Percentiles rank a stretch among this genome's conserved stretches.
phyloP scores from a whole-genome alignment of 768 basidiomycete genomes.

The Crepidotus variabilis region DNA sequence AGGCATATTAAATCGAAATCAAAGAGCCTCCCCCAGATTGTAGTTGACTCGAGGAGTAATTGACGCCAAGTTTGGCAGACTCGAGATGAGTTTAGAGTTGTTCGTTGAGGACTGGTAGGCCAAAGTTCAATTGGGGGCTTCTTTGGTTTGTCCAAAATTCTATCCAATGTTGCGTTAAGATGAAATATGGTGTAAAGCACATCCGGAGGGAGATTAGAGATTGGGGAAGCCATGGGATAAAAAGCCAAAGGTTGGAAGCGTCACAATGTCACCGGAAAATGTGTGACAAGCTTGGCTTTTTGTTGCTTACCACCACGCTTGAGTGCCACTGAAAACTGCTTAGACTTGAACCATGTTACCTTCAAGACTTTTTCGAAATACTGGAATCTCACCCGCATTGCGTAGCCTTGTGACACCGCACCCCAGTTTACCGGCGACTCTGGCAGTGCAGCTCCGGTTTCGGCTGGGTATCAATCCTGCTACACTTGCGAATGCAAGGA shows the following conservation, averaged over 20 bases:
- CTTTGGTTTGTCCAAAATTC: too few species aligned
- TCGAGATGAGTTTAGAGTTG: too few species aligned
- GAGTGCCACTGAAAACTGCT: neutral
- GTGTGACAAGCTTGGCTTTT: neutral
- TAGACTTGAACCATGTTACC: constrained; percentile 35
- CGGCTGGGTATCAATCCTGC: constrained; percentile 23
- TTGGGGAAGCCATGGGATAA: neutral
- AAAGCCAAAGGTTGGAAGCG: neutral
- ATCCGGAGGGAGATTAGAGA: neutral
- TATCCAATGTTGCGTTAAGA: neutral
- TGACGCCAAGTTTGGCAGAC: too few species aligned
- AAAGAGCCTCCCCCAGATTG: too few species aligned
- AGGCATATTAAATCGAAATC: too few species aligned
- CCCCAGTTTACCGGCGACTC: constrained; percentile 28
- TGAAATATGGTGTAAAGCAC: neutral
- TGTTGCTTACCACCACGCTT: neutral
- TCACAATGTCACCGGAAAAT: neutral
- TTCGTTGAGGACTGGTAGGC: too few species aligned
- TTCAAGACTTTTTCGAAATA: constrained; percentile 41
- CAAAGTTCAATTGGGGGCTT: too few species aligned
- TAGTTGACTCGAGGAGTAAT: too few species aligned
- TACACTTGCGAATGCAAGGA: constrained; percentile 7
- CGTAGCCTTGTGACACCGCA: constrained; percentile 35
- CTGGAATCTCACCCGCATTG: constrained; percentile 39
- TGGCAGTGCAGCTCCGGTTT: constrained; percentile 30